These are phyloP conservation scores for Dendrothele bispora DNA, from an alignment of 768 basidiomycete genomes.

Conservation along the genomic window DNA sequence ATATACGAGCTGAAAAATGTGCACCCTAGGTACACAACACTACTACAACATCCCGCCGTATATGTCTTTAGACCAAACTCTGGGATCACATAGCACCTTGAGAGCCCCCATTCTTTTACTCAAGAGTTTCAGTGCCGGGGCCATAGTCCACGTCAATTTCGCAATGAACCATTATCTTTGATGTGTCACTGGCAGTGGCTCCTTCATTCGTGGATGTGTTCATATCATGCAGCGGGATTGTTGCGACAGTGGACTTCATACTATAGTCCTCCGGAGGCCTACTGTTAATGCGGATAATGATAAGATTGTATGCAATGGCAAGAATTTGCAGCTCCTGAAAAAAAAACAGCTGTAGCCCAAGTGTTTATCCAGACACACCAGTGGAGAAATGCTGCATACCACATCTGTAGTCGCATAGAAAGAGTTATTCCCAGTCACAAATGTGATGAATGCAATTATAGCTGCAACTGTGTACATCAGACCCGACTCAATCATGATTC, in stretches of 20 bases:
- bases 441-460: slow-evolving; percentile 6
- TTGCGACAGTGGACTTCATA: slow-evolving; percentile 1
- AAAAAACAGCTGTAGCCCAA: not conserved
- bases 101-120: not conserved
- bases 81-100: not conserved
- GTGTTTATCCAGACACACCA: no score
- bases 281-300: not conserved
- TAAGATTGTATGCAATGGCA: not conserved
- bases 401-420: slow-evolving; percentile 2
- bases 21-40: no score
- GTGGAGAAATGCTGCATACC: not conserved
- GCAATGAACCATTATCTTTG: not conserved
- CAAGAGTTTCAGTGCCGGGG: not conserved
- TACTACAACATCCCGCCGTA: no score
- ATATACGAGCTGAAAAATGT: no score
- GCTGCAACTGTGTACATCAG: slow-evolving; percentile 11
- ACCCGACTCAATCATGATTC: slow-evolving; percentile 14
- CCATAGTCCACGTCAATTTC: slow-evolving; percentile 2
- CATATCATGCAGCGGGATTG: slow-evolving; percentile 1
- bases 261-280: no score
- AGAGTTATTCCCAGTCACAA: slow-evolving; percentile 7
- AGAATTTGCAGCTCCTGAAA: slow-evolving; percentile 1
- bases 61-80: no score
- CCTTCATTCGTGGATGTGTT: not conserved
- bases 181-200: not conserved